Evolutionary conservation across 2,329 filamentous ascomycete species (phyloP), one percentile per base, ranked within the genome.

Genomic region (Stagonosporopsis cucurbitacearum): DNA sequence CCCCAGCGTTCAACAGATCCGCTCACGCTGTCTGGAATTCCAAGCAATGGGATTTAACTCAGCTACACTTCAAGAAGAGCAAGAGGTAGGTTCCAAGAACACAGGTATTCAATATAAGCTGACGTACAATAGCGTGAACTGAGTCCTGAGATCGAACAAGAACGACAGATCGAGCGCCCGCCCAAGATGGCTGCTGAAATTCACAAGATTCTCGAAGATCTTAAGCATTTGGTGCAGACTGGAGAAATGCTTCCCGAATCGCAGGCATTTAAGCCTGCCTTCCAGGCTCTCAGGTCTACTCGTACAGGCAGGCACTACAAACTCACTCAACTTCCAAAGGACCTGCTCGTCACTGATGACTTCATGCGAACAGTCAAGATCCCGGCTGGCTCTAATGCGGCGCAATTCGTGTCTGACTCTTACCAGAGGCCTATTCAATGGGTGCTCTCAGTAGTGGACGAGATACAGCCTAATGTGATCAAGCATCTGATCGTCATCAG

Each of bases 81-180:
- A 91, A 60, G 88, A 56, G 20, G 52, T 50, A 23, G 25, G 41
- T 44, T 17, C 12, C 11, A 23, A 2, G 8, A 19, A 2, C n/a
- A 6, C 4, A 8, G 12, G 22, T 8, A 6, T 11, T 9, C 13
- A 13, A 11, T 23, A 3, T n/a, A 45, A 39, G 42, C 54, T 57
- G 44, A 57, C 9, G 3, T 22, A 7, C 12, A 1, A 1, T 17
- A 91, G 65, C 79, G 88, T 0, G 88, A 91, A 58, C 75, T 91
- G 0, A 79, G 84, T 0, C 86, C 85, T 0, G 88, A 92, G 57
- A 80, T 84, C 0, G 85, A 91, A 60, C 73, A 82, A 23, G 85
- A 91, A 63, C 75, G 80, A 1, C 75, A 89, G 44, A 61, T 84
- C 0, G 76, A 89, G 59, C 76, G 75, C 1, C 83, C 85, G 0